Conservation (phyloP, 176 grass and related monocot genomes). For the Oryza nivara region DNA sequence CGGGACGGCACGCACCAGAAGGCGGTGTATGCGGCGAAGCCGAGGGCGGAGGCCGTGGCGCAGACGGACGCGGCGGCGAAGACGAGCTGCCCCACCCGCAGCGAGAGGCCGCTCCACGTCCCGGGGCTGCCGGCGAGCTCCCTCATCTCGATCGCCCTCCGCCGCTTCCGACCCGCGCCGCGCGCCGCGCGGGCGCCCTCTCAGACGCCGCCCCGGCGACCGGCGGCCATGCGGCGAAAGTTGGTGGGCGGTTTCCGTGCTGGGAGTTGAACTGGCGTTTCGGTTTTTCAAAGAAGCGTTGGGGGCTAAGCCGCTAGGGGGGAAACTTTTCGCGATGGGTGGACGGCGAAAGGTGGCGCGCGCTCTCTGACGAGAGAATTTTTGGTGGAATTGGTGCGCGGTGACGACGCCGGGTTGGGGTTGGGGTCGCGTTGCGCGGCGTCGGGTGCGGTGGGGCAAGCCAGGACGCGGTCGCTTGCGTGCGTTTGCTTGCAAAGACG, state of each 20-base stretch:
- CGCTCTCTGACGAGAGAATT: not conserved
- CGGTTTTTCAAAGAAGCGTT: not conserved
- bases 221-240: conserved; percentile 39
- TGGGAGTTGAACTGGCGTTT: not conserved
- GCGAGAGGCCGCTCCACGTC: conserved; percentile 73
- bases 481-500: not conserved
- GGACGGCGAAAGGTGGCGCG: conserved; percentile 3
- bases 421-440: not conserved
- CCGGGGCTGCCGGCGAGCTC: conserved; percentile 77
- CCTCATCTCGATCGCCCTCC: conserved; percentile 51
- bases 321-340: conserved; percentile 8
- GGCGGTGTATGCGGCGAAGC: conserved; percentile 93
- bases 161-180: not conserved
- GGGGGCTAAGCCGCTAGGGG: not conserved
- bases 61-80: conserved; percentile 85
- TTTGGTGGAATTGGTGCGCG: not conserved
- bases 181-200: not conserved
- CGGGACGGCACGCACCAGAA: conserved; percentile 59
- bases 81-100: conserved; percentile 71
- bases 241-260: not conserved
- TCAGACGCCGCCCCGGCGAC: conserved; percentile 30
- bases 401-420: not conserved
- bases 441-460: not conserved
- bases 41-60: conserved; percentile 71
- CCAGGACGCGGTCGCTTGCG: conserved; percentile 9